Evolutionary conservation across 495 filamentous ascomycete species (phyloP), one percentile per base, ranked within the genome.

Genomic region (Aspergillus nanangensis): DNA sequence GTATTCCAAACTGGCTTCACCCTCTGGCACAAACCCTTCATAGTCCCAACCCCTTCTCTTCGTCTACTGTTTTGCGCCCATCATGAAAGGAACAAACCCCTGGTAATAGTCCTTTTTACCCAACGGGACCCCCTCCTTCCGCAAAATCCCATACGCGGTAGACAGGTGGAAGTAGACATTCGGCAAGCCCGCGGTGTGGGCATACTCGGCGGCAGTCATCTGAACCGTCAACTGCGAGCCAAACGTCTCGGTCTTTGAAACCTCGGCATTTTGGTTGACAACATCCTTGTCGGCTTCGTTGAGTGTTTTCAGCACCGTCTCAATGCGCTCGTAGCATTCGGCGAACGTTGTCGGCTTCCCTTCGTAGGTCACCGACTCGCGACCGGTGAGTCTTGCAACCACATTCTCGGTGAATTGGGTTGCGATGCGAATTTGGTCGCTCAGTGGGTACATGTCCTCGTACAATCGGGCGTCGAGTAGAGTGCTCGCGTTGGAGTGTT

Each of bases 131-230:
- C 81, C 81, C 57, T 78, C 70, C 50, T 59, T 68, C 32, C 81
- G 58, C 34, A 84, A 49, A 48, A 86, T 76, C 4, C 54, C 66
- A 64, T 84, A 84, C 15, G 78, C 65, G 7, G 70, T 81, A 2
- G 53, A 60, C 22, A 77, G 23, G 60, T 84, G 82, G 57, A 86
- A 84, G 49, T 70, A 79, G 35, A 82, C 66, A 56, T 84, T 80
- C 35, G 81, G 78, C 22, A 75, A 15, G 4, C 63, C 61, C 40
- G 65, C 70, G 3, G 54, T 56, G 43, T 62, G 39, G 18, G 75
- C 52, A 57, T 75, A 77, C 1, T 20, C 40, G 13, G 52, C 45
- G 3, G 51, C 47, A n/a, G 46, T 58, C 41, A 58, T 52, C 2
- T 53, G 38, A 13, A 47, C 37, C 14, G 8, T 32, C 9, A 2